Percentiles rank a stretch among this genome's conserved stretches.
Evolutionary conservation across 2,329 filamentous ascomycete genomes (phyloP).

Genomic region (Cytospora piceicola): DNA sequence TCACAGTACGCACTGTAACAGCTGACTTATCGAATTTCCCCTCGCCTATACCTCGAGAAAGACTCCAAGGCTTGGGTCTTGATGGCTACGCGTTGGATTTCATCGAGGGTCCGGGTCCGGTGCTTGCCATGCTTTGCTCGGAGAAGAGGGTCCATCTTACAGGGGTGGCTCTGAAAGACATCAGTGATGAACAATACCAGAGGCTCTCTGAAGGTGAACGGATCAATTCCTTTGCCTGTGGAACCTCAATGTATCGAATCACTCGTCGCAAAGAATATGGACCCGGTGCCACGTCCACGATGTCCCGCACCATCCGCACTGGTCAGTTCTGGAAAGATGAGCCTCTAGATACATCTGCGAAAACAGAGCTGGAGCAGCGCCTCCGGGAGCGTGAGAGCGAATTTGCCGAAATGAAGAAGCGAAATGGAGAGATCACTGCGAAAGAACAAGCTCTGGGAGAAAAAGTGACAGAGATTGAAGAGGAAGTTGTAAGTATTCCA

Average conservation of each 20-base stretch:
- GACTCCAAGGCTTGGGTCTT: conserved; percentile 66
- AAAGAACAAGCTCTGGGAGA: conserved; percentile 45
- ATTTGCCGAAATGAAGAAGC: conserved; percentile 40
- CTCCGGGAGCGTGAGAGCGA: conserved; percentile 49
- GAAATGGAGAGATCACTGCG: conserved; percentile 42
- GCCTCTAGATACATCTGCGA: conserved; percentile 70
- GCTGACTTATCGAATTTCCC: conserved; percentile 58
- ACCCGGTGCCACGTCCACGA: conserved; percentile 70
- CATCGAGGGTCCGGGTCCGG: conserved; percentile 77
- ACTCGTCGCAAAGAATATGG: conserved; percentile 81
- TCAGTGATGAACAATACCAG: conserved; percentile 70
- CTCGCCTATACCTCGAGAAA: conserved; percentile 56
- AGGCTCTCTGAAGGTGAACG: conserved; percentile 59
- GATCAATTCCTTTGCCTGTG: conserved; percentile 73
- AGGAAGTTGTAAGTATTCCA: conserved; percentile 42
- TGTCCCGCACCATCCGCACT: conserved; percentile 60
- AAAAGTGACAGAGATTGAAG: conserved; percentile 46
- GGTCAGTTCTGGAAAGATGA: conserved; percentile 78
- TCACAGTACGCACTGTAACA: conserved; percentile 70
- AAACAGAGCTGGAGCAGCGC: conserved; percentile 61
- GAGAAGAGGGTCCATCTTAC: conserved; percentile 70
- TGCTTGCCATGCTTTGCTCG: conserved; percentile 86
- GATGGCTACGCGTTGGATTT: conserved; percentile 81
- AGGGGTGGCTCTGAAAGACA: conserved; percentile 65
- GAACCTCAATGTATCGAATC: conserved; percentile 65